Percentiles rank a stretch among this genome's conserved stretches.
Evolutionary conservation across 768 basidiomycete genomes (phyloP).

Genomic region (Boletus patriciae): DNA sequence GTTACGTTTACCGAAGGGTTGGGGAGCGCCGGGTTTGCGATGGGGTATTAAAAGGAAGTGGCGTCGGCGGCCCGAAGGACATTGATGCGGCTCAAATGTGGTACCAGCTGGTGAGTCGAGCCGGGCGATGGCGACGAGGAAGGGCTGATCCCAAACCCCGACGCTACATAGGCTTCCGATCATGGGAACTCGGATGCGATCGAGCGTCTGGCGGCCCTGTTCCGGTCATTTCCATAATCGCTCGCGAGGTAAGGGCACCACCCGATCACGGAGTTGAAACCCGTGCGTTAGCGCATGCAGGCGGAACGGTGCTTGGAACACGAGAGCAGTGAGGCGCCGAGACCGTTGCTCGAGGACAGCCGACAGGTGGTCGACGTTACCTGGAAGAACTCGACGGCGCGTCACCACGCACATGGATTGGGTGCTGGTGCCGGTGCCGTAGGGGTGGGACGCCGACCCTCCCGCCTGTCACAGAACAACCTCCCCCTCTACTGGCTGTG

Average conservation of each 20-base stretch:
- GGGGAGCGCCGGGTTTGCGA: constrained; percentile 75
- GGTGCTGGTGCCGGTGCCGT: too few species aligned
- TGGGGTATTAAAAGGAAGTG: constrained; percentile 97
- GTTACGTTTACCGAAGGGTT: too few species aligned
- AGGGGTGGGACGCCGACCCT: background rate
- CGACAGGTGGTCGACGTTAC: constrained; percentile 54
- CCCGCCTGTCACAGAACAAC: too few species aligned
- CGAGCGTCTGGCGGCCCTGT: constrained; percentile 47
- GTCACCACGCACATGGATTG: constrained; percentile 1
- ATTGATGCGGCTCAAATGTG: constrained; percentile 67
- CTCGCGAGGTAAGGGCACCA: constrained; percentile 87
- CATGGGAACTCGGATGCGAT: constrained; percentile 63
- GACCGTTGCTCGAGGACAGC: constrained; percentile 29
- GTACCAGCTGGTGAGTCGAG: constrained; percentile 61
- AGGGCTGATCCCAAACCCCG: too few species aligned
- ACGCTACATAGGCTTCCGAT: constrained; percentile 57
- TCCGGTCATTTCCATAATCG: constrained; percentile 55
- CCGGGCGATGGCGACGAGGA: too few species aligned
- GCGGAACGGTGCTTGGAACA: constrained; percentile 56
- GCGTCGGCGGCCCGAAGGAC: constrained; percentile 73
- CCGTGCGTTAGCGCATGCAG: constrained; percentile 79
- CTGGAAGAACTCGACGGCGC: constrained; percentile 47
- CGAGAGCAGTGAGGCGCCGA: constrained; percentile 17
- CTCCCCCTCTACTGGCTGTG: too few species aligned
- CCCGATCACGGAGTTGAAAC: constrained; percentile 68